Base-by-base conservation (phyloP, 2,329 filamentous ascomycete species). In the Aspergillus pseudoviridinutans region DNA sequence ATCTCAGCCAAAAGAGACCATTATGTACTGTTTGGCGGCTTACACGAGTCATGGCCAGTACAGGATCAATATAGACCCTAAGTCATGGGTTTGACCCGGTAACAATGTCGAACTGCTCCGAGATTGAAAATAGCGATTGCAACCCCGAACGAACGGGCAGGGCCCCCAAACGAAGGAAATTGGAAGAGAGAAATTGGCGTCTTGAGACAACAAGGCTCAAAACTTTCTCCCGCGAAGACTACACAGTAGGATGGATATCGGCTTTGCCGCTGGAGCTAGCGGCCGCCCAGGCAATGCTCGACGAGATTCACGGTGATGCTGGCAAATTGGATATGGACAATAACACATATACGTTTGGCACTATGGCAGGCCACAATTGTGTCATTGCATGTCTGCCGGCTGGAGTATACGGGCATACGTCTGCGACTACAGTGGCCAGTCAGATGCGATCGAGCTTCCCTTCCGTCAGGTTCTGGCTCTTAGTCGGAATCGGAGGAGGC, bases 401-500 rank as follows among this genome's bases (percentile, higher is more conserved):
- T 1, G 60, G 59, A 2, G 50, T 55, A 2, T 66, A 66, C 50
- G 67, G 69, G 10, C 62, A 38, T 1, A 60, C 29, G 9, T 62
- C 67, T 29, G 67, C 68, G 14, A 62, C 65, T 5, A 58, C 22
- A 2, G 66, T 68, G 1, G 55, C 60, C 12, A 58, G 56, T 2
- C 61, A 71, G 41, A 62, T 74, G 62, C 32, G 52, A 27, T 50
- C 59, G 1, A 68, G 61, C 7, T 74, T 73, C 38, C 56, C 66
- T 1, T 29, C 35, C 1, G 58, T 73, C 22, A 58, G 56, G 1
- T 58, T 66, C 14, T 53, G 63, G 8, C 55, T 73, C 51, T 64
- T 72, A 61, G 68, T 72, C 1, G 71, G 69, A 0, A 66, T 71
- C 49, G 70, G 68, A 1, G 70, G 68, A 14, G 71, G 69, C 4